Percentiles rank a stretch among this genome's conserved stretches.
Conservation (phyloP, 441 rosid species). For the Populus hybrid region DNA sequence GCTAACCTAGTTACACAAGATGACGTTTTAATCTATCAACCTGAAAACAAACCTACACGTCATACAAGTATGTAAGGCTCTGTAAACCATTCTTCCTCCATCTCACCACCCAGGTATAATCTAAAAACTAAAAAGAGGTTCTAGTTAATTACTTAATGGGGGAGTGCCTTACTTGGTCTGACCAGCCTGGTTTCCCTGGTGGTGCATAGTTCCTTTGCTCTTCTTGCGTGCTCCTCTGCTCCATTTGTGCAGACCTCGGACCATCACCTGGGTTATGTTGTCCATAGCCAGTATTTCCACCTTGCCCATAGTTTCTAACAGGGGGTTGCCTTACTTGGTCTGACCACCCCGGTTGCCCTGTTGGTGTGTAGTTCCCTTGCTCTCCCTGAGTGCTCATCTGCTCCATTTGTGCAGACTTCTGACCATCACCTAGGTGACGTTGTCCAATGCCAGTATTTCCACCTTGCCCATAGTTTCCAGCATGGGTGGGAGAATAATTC, state of each 20-base stretch:
- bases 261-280: too few species aligned
- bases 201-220: not conserved
- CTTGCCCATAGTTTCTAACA: too few species aligned
- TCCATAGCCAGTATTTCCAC: too few species aligned
- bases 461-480: constrained; percentile 13
- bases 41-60: not conserved
- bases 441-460: constrained; percentile 25
- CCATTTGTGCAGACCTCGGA: too few species aligned
- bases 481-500: constrained; percentile 30
- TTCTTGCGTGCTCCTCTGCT: not conserved
- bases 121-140: not conserved
- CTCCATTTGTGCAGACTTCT: not conserved
- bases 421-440: constrained; percentile 24
- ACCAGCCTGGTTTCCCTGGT: not conserved
- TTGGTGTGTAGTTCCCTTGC: not conserved
- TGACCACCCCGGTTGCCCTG: not conserved
- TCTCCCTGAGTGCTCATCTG: not conserved
- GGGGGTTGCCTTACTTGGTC: not conserved
- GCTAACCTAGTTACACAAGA: not conserved
- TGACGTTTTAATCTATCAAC: not conserved
- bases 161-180: not conserved
- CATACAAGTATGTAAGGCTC: not conserved
- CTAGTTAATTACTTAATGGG: not conserved
- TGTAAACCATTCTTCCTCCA: not conserved
- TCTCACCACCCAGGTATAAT: not conserved